These are phyloP conservation scores for Solanum piurae DNA, from an alignment of 257 asterid species.

Conservation along the genomic window DNA sequence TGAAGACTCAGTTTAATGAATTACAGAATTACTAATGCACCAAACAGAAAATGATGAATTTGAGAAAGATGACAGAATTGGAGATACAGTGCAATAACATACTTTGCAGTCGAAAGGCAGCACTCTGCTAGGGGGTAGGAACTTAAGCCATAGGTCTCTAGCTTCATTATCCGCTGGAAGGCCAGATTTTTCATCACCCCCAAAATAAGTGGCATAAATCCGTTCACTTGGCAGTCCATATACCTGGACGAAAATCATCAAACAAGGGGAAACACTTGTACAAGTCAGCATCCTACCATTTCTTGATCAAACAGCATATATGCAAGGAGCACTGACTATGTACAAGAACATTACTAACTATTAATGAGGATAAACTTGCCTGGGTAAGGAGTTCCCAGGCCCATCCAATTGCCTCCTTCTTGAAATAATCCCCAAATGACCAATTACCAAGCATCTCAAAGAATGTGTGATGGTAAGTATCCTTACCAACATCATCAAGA, in stretches of 20 bases:
- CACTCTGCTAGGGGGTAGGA: slow-evolving; percentile 66
- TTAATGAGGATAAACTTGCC: slow-evolving; percentile 24
- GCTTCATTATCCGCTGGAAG: slow-evolving; percentile 91
- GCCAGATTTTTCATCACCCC: slow-evolving; percentile 85
- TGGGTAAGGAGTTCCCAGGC: slow-evolving; percentile 96
- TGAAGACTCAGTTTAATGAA: not conserved
- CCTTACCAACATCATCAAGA: slow-evolving; percentile 98
- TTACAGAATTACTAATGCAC: not conserved
- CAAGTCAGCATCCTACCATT: not conserved
- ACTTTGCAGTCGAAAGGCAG: slow-evolving; percentile 93
- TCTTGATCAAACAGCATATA: not conserved
- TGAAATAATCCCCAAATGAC: slow-evolving; percentile 95
- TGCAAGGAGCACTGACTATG: not conserved
- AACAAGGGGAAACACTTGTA: not conserved
- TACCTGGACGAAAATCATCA: slow-evolving; percentile 26
- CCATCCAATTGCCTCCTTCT: slow-evolving; percentile 76
- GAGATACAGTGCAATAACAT: slow-evolving; percentile 9
- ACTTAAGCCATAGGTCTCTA: slow-evolving; percentile 70
- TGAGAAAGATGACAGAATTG: not conserved
- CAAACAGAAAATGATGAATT: not conserved
- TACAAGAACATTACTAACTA: not conserved
- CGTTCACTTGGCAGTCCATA: slow-evolving; percentile 56
- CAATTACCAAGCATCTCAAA: slow-evolving; percentile 99
- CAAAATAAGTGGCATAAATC: slow-evolving; percentile 92
- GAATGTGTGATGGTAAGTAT: slow-evolving; percentile 96